Base-by-base conservation (phyloP, 140 eudicot species). In the Flaveria floridana region DNA sequence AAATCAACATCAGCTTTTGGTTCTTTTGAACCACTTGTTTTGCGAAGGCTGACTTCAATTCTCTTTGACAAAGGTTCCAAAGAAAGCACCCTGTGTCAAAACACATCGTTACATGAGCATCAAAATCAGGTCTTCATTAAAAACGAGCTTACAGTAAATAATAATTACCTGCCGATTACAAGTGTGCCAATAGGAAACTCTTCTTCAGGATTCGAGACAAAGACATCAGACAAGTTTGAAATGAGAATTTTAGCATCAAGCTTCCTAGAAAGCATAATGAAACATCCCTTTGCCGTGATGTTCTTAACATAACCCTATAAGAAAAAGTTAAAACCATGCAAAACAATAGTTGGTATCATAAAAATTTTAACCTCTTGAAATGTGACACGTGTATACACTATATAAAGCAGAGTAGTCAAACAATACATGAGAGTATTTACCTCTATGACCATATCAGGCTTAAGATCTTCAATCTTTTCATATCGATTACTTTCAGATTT, bases 151-250 rank as follows among this genome's bases (percentile, higher is more conserved):
- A 57, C 18, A 25, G 62, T 39, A 3, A 74, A 23, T 53, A 68
- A 73, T 21, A 78, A 84, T 80, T 82, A 91, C 97, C 82, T 92
- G 53, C 98, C 98, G 72, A 26, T 68, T 44, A 93, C 93, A 67
- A 86, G 98, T 71, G 85, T 88, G 48, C 98, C 98, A 78, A 90
- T 73, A 53, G 97, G 92, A 71, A 90, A 93, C 56, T 93, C 96
- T 72, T 81, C 79, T 71, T 83, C 96, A 1, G 88, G 96, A 72
- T 93, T 87, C 70, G 88, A 77, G 50, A 90, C 84, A 77, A 72
- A 93, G 20, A 79, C 87, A 69, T 93, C 96, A 5, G 98, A 93
- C 86, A 93, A 86, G 79, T 93, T 90, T 42, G 96, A 84, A 34
- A 90, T 68, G 46, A 90, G 89, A 34, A 93, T 85, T 79, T 81